Evolutionary conservation across 2,329 filamentous ascomycete species (phyloP), one percentile per base, ranked within the genome.

Genomic region (Pseudogymnoascus pannorum): DNA sequence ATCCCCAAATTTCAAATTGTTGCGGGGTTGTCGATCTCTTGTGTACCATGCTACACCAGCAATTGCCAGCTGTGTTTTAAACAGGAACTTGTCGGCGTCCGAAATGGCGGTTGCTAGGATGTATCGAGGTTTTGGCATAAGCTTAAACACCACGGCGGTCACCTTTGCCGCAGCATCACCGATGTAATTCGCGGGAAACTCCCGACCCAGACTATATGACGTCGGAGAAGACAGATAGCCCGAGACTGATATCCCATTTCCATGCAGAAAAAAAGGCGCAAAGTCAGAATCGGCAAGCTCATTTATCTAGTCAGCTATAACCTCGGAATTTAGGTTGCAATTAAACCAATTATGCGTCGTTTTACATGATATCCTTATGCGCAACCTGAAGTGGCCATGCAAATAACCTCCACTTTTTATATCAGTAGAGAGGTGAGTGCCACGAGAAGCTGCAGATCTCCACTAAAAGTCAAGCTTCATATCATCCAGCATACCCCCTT

Each of bases 391-490:
- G 26, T 18, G n/a, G n/a, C 24, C n/a, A 54, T 54, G 24, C 9
- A 54, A 5, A 31, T 31, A n/a, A 6, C 9, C 3, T 12, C 1
- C 9, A 12, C 2, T 31, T 31, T 31, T 18, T 2, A 31, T 54
- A 54, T 54, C n/a, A 2, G 5, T 18, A 20, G n/a, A 31, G n/a
- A 54, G 24, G 8, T 16, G 2, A 24, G 22, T 24, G 3, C 22
- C 26, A 9, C n/a, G 9, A 54, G 2, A 54, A 54, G n/a, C n/a
- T 31, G 5, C 1, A 18, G 8, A 29, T 4, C 48, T n/a, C n/a
- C 16, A n/a, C 14, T 60, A 51, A 22, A 63, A 59, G n/a, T 61
- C 61, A 20, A 48, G 44, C 44, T 62, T 57, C 59, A 64, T 61
- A 12, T 38, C 61, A 31, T 60, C 61, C 48, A 64, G 31, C 58